Evolutionary conservation across 345 rosid genomes (phyloP).

Genomic region (Lepidium africanum): DNA sequence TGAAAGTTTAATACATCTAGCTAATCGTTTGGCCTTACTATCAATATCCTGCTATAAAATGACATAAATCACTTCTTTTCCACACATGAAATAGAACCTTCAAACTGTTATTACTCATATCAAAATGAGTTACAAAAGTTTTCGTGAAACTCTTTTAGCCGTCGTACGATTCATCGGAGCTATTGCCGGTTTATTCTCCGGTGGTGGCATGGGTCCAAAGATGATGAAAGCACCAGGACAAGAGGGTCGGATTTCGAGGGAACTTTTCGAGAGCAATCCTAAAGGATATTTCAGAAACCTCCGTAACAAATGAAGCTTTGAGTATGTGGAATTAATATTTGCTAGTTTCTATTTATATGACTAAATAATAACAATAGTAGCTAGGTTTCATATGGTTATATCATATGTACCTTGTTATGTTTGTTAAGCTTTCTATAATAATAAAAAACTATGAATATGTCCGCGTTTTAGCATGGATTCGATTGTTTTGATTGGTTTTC

Average conservation of each 20-base stretch:
- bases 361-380: not conserved
- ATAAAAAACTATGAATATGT: no score
- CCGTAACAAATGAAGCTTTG: constrained; percentile 14
- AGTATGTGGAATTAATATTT: not conserved
- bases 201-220: not conserved
- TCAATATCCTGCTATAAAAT: not conserved
- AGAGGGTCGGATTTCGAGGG: constrained; percentile 6
- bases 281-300: constrained; percentile 13
- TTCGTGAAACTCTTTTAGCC: not conserved
- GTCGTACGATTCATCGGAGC: constrained; percentile 4
- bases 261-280: not conserved
- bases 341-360: not conserved
- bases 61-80: not conserved
- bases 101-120: not conserved
- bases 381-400: not conserved
- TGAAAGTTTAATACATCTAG: not conserved
- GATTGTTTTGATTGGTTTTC: no score
- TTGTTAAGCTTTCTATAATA: not conserved
- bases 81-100: not conserved
- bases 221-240: constrained; percentile 21
- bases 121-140: not conserved
- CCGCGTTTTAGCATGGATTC: no score
- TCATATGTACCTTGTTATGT: constrained; percentile 1
- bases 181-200: not conserved
- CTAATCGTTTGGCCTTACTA: constrained; percentile 2